Conservation (phyloP, 2,329 filamentous ascomycete genomes). For the Pestalotiopsis sp. region DNA sequence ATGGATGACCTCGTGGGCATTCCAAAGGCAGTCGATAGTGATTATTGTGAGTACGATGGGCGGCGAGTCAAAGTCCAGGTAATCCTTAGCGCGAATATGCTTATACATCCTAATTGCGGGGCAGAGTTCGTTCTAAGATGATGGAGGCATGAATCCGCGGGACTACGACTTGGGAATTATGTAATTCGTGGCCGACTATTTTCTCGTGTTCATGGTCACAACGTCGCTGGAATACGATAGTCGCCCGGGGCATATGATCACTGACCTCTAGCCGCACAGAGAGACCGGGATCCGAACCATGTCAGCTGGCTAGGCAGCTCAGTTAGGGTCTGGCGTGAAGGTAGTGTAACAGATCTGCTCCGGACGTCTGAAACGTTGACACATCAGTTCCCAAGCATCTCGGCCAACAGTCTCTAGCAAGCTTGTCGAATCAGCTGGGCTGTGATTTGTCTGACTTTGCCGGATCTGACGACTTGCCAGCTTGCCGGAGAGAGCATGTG, state of each 20-base stretch:
- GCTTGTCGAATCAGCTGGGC: neutral
- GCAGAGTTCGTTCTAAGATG: neutral
- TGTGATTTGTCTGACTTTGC: neutral
- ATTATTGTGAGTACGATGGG: neutral
- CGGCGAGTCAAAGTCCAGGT: neutral
- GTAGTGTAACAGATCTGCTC: neutral
- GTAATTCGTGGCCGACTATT: neutral
- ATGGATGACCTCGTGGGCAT: neutral
- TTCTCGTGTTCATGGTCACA: neutral
- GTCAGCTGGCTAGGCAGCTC: neutral
- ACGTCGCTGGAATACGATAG: neutral
- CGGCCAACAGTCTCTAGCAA: neutral
- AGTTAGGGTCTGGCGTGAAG: neutral
- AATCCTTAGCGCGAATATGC: neutral
- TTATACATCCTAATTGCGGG: neutral
- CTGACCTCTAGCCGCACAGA: neutral
- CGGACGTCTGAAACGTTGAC: neutral
- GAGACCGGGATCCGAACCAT: neutral
- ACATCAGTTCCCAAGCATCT: neutral
- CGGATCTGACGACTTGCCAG: neutral
- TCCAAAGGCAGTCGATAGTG: neutral
- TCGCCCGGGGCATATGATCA: neutral
- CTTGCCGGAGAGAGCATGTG: neutral
- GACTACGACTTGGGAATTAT: neutral
- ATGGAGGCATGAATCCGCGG: neutral